A percentile compares a stretch with the other conserved stretches of the same genome.
phyloP scores from a whole-genome alignment of 202 grass and related monocot species.

The Schoenoplectus triqueter region DNA sequence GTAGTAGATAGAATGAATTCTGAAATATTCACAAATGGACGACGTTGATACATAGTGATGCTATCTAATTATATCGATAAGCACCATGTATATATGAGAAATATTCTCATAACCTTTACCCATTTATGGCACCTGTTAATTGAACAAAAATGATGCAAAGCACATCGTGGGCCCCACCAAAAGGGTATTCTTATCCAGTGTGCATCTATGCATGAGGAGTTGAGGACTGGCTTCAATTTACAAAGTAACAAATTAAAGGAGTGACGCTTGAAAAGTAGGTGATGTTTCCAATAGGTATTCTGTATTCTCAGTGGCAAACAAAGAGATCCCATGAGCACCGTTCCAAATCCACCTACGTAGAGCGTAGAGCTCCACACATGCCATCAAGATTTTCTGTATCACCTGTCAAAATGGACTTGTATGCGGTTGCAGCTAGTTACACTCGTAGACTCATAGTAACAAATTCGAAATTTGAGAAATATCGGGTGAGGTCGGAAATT shows the following conservation, averaged over 20 bases:
- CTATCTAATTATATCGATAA: neutral
- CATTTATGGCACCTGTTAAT: constrained; percentile 20
- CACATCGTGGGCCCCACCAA: neutral
- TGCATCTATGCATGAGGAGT: constrained; percentile 27
- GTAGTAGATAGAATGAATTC: neutral
- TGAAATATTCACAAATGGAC: constrained; percentile 22
- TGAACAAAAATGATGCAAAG: neutral
- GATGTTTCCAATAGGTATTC: constrained; percentile 7
- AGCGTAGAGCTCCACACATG: constrained; percentile 23
- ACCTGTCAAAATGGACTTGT: neutral
- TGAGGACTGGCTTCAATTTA: constrained; percentile 22
- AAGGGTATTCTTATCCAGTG: constrained; percentile 17
- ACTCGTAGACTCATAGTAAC: too few species aligned
- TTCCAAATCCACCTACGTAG: constrained; percentile 25
- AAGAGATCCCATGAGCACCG: constrained; percentile 29
- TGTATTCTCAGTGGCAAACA: constrained; percentile 19
- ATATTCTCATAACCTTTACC: neutral
- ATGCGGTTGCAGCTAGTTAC: neutral
- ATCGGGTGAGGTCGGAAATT: too few species aligned
- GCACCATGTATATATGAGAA: constrained; percentile 6
- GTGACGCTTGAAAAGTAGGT: constrained; percentile 18
- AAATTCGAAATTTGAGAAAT: too few species aligned
- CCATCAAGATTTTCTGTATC: neutral
- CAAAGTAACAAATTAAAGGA: constrained; percentile 7
- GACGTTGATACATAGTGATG: neutral